Evolutionary conservation across 2,329 filamentous ascomycete genomes (phyloP), one percentile per base, ranked within the genome.

Genomic region (Aspergillus transmontanensis): DNA sequence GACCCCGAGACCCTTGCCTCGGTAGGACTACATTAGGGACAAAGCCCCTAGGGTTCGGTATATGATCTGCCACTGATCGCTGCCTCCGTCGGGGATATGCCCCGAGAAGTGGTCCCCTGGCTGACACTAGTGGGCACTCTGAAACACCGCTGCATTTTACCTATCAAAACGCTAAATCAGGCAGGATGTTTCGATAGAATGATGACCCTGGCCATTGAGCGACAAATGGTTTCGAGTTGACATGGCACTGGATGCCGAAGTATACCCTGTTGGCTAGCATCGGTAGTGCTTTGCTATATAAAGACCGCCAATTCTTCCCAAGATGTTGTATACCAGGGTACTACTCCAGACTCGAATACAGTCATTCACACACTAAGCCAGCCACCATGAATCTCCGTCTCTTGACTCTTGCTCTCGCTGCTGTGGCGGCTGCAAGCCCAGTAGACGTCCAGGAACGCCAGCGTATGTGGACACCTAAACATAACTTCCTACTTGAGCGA

Each of bases 361-460:
- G 14, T 16, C 23, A 28, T 28, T 26, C 45, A 14, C 45, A 28
- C 45, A 26, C 23, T 19, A 7, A 26, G 4, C 45, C 21, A 6
- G 23, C n/a, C 30, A 14, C 6, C 10, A 53, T 53, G 50, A 34
- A 34, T n/a, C 28, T 53, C 26, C 28, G 50, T 10, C 28, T 34
- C 3, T 53, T 53, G 50, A 57, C 41, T 14, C 48, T 59, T 19
- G 57, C 60, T 28, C 39, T 62, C 16, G 60, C 60, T 50, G 11
- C 48, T 30, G 34, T 55, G 23, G 60, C 48, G 4, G 56, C 41
- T 26, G 55, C 60, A 16, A 59, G 21, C 21, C 60, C 60, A 26
- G 36, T 62, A n/a, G 32, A 30, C 6, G 5, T 46, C 12, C 50
- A 53, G 26, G 59, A 61, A 32, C 60, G 60, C 4, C 60, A 62